These are phyloP conservation scores for Pythium guiyangense DNA, from an alignment of 352 stramenopile genomes.

Conservation along the genomic window DNA sequence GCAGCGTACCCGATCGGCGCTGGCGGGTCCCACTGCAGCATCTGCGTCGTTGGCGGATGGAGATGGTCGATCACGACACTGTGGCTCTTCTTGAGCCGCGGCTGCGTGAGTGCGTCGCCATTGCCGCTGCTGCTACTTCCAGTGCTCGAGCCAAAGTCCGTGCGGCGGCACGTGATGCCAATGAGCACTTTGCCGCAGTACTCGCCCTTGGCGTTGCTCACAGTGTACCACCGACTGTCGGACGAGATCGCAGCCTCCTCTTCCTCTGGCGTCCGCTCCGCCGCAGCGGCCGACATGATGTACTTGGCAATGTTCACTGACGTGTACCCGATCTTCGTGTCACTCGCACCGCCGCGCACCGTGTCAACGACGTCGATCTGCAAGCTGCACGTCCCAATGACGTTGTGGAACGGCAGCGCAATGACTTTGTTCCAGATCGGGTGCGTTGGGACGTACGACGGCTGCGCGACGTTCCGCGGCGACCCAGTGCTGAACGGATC, in stretches of 20 bases:
- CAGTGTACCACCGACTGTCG: conserved; percentile 79
- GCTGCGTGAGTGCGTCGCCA: conserved; percentile 22
- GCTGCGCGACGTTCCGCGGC: conserved; percentile 47
- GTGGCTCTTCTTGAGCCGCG: conserved; percentile 70
- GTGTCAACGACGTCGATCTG: conserved; percentile 73
- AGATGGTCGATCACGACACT: conserved; percentile 70
- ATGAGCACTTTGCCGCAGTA: conserved; percentile 85
- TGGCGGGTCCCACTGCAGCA: conserved; percentile 67
- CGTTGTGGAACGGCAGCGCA: conserved; percentile 62
- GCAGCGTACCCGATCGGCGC: conserved; percentile 23
- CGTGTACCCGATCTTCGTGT: conserved; percentile 54
- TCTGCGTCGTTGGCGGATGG: conserved; percentile 62
- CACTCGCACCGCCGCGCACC: conserved; percentile 23
- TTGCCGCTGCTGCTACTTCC: neutral
- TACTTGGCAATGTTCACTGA: conserved; percentile 82
- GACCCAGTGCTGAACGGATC: conserved; percentile 55
- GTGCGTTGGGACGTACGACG: conserved; percentile 59
- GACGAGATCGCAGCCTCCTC: conserved; percentile 72
- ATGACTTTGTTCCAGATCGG: conserved; percentile 83
- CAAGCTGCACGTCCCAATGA: conserved; percentile 76
- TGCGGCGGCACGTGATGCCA: conserved; percentile 62
- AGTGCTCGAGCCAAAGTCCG: conserved; percentile 9
- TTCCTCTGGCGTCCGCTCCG: conserved; percentile 25
- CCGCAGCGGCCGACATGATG: conserved; percentile 51
- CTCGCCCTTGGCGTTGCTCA: conserved; percentile 82